Percentiles rank a stretch among this genome's conserved stretches.
Conservation (phyloP, 2,329 filamentous ascomycete species). For the Atkinsonella texensis region DNA sequence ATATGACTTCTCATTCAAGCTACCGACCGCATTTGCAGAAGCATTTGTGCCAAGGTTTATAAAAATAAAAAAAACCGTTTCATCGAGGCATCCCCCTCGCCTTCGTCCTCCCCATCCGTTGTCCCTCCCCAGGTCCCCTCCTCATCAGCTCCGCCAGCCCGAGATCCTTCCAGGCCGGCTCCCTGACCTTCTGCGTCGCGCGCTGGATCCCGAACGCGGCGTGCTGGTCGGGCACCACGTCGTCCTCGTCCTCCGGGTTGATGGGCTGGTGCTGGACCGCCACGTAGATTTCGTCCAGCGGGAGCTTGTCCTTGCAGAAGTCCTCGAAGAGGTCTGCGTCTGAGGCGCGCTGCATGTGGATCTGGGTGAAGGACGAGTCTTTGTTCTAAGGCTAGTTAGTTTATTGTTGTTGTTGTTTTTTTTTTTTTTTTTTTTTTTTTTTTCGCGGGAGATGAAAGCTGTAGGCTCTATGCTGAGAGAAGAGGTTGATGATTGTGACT, state of each 20-base stretch:
- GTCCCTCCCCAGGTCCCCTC: slow-evolving; percentile 35
- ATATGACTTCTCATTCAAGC: too few species aligned
- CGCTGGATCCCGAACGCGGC: slow-evolving; percentile 77
- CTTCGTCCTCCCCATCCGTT: neutral
- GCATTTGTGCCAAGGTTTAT: too few species aligned
- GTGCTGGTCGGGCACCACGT: slow-evolving; percentile 79
- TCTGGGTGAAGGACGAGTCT: slow-evolving; percentile 62
- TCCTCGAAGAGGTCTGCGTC: slow-evolving; percentile 72
- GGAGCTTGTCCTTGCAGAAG: slow-evolving; percentile 57
- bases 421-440: too few species aligned
- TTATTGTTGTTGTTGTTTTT: too few species aligned
- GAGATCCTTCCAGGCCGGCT: slow-evolving; percentile 69
- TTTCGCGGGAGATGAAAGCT: too few species aligned
- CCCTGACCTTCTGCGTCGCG: slow-evolving; percentile 59
- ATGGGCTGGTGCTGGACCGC: slow-evolving; percentile 66
- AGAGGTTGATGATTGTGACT: too few species aligned
- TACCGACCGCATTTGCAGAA: too few species aligned
- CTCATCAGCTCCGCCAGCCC: slow-evolving; percentile 60
- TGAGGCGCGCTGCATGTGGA: slow-evolving; percentile 61
- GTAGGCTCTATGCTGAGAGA: too few species aligned
- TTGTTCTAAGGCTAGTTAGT: slow-evolving; percentile 40
- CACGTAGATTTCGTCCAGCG: slow-evolving; percentile 75
- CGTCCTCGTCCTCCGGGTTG: slow-evolving; percentile 81
- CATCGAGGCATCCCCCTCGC: neutral
- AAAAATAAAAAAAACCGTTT: too few species aligned